Evolutionary conservation across 73 alveolate genomes (phyloP), one percentile per base, ranked within the genome.

Genomic region (Paramecium bursaria): DNA sequence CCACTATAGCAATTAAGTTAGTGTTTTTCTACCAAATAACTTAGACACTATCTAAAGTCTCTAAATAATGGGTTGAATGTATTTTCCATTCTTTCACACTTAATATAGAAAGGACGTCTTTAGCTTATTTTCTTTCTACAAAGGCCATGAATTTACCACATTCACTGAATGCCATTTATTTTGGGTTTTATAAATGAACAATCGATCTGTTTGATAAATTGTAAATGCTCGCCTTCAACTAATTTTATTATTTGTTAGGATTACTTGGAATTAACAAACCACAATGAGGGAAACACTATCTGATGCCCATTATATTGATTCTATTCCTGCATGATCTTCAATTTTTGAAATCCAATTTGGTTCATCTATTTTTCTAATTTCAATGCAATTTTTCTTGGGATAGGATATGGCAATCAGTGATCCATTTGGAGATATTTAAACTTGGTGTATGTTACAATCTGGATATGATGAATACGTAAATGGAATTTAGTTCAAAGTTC

Each of bases 1-100:
- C 99, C 87, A 92, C 88, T 4, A 90, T 91, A 23, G 90, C 86
- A 13, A 95, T 75, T 21, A 95, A 88, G 46, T 98, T 87, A 48
- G 93, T 93, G 73, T 95, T 98, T 75, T 94, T 87, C 7, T 95
- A 60, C 99, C 99, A 95, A 67, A 80, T 57, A 31, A 95, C 48
- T 85, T 91, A 97, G 3, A 49, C 86, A 74, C 92, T 25, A 75
- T 95, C 99, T 82, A 90, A 89, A 22, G 98, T 95, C 7, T 91
- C 99, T 11, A 94, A 95, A 61, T 88, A 90, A 77, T 93, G 90
- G 54, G 92, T 92, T 60, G 92, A 90, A 46, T 94, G 92, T 50
- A 95, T 54, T 75, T 94, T 92, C 95, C 97, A 95, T 85, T 90
- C 96, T 22, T 96, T 95, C 19, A 94, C 85, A 87, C 92, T 91